Conservation (phyloP, 2,329 filamentous ascomycete genomes). For the Chaetothyriales sp. region DNA sequence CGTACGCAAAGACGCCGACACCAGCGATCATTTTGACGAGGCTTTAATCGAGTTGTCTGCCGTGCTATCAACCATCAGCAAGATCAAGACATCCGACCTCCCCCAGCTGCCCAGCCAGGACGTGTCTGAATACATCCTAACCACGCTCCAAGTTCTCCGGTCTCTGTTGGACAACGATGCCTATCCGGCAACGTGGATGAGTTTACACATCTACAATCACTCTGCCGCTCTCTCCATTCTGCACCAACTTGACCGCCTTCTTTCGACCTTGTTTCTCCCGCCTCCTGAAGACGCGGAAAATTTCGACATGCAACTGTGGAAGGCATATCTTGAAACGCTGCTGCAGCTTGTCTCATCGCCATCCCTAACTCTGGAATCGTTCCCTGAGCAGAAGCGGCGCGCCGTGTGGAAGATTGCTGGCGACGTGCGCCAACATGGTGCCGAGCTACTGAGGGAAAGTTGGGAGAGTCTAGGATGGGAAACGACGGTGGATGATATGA, state of each 20-base stretch:
- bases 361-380: slow-evolving; percentile 80
- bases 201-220: slow-evolving; percentile 83
- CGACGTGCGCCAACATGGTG: slow-evolving; percentile 83
- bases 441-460: slow-evolving; percentile 66
- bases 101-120: slow-evolving; percentile 40
- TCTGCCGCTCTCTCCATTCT: slow-evolving; percentile 76
- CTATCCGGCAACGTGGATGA: slow-evolving; percentile 81
- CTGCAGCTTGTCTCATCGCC: slow-evolving; percentile 81
- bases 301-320: slow-evolving; percentile 91
- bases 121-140: slow-evolving; percentile 47
- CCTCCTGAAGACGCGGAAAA: slow-evolving; percentile 79
- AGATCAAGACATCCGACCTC: slow-evolving; percentile 59
- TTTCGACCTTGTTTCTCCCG: slow-evolving; percentile 74
- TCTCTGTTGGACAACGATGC: slow-evolving; percentile 82
- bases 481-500: slow-evolving; percentile 62
- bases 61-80: slow-evolving; percentile 69
- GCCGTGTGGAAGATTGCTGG: slow-evolving; percentile 99
- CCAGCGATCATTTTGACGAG: slow-evolving; percentile 61
- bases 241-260: slow-evolving; percentile 64
- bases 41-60: slow-evolving; percentile 78
- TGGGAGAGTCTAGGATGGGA: slow-evolving; percentile 99
- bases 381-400: slow-evolving; percentile 88
- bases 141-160: slow-evolving; percentile 69
- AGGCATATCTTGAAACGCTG: slow-evolving; percentile 77
- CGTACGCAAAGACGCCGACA: slow-evolving; percentile 53